phyloP scores from a whole-genome alignment of 73 alveolate species.

The Tetrahymena elliotti region DNA sequence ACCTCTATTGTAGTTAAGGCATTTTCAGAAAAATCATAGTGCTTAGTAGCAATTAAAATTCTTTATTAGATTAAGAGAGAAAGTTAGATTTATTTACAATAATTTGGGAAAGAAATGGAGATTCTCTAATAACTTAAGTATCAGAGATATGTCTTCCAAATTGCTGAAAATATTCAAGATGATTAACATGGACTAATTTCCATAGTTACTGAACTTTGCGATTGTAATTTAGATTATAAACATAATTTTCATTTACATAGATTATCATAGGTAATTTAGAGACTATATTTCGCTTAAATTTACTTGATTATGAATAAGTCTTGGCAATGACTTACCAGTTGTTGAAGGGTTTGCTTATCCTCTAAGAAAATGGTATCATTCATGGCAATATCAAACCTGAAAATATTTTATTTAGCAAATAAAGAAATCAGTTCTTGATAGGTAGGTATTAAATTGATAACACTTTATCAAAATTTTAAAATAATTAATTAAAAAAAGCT shows the following conservation, averaged over 20 bases:
- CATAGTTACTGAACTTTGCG: not conserved
- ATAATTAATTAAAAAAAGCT: not conserved
- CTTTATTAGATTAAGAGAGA: too few species aligned
- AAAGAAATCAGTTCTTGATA: too few species aligned
- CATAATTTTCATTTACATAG: too few species aligned
- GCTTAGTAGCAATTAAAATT: not conserved
- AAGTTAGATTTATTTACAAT: too few species aligned
- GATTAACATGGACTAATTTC: not conserved
- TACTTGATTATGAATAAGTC: too few species aligned
- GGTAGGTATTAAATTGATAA: not conserved
- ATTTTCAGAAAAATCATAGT: not conserved
- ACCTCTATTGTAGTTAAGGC: not conserved
- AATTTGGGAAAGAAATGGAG: too few species aligned
- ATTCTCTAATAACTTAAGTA: not conserved
- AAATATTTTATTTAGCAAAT: not conserved
- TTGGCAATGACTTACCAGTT: too few species aligned
- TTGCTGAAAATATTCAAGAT: not conserved
- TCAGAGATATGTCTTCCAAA: not conserved
- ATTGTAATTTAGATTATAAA: not conserved
- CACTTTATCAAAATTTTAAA: too few species aligned
- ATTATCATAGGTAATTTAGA: not conserved
- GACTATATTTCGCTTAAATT: too few species aligned
- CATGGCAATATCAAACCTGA: not conserved
- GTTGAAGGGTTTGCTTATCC: too few species aligned
- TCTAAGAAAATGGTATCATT: not conserved